Evolutionary conservation across 2,329 filamentous ascomycete species (phyloP).

Genomic region (Talaromyces sp.): DNA sequence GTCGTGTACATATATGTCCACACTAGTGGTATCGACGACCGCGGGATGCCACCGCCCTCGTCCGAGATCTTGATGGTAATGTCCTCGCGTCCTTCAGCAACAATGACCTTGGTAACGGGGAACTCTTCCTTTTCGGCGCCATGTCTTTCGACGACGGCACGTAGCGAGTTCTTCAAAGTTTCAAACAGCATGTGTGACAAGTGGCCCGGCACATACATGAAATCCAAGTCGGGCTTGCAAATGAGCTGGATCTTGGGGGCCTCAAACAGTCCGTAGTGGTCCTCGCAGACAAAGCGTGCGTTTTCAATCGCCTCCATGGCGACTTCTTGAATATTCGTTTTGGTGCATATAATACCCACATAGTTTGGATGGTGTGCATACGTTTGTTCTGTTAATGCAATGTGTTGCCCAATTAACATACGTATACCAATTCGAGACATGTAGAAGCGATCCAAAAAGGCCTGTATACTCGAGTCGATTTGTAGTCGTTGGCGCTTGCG

Average conservation of each 20-base stretch:
- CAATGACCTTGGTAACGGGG: constrained; percentile 93
- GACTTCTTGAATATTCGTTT: constrained; percentile 91
- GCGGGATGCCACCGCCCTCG: constrained; percentile 90
- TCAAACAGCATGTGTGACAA: constrained; percentile 99
- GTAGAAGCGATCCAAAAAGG: constrained; percentile 97
- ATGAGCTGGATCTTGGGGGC: constrained; percentile 95
- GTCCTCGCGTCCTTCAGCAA: constrained; percentile 95
- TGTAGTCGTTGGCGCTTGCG: constrained; percentile 94
- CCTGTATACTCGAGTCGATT: constrained; percentile 95
- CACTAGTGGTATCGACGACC: constrained; percentile 90
- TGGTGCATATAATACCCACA: constrained; percentile 98
- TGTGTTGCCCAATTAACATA: constrained; percentile 98
- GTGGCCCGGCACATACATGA: constrained; percentile 99
- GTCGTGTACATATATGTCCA: constrained; percentile 99
- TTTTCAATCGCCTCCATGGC: constrained; percentile 98
- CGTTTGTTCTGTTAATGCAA: constrained; percentile 89
- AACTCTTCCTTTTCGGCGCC: constrained; percentile 95
- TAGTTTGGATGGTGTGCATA: constrained; percentile 87
- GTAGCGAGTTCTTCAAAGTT: constrained; percentile 95
- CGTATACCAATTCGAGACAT: constrained; percentile 99
- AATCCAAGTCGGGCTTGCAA: constrained; percentile 88
- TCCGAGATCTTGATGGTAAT: constrained; percentile 96
- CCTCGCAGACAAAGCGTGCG: constrained; percentile 96
- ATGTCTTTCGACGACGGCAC: constrained; percentile 92
- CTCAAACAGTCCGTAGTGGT: constrained; percentile 96